A percentile compares a stretch with the other conserved stretches of the same genome.
Evolutionary conservation across 805 yeast genomes (phyloP).

Genomic region (Priceomyces haplophilus): DNA sequence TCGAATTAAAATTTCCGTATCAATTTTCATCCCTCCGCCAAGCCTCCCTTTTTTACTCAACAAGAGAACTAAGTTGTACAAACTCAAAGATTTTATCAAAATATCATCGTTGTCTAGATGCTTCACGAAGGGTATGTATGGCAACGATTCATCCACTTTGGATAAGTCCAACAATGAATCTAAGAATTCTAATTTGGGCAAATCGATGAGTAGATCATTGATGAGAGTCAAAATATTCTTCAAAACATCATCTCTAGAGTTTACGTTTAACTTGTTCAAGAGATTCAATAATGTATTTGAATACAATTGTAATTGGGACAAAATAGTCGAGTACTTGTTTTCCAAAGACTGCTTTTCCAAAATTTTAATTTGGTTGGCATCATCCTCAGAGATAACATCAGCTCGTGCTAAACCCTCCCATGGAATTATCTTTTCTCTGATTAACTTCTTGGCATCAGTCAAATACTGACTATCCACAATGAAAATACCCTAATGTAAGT

Average conservation of each 20-base stretch:
- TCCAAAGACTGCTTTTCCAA: constrained; percentile 48
- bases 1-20: constrained; percentile 38
- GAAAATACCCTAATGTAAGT: background rate
- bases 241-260: constrained; percentile 58
- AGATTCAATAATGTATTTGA: constrained; percentile 54
- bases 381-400: constrained; percentile 60
- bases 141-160: constrained; percentile 42
- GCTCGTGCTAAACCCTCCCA: constrained; percentile 90
- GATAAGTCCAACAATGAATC: constrained; percentile 43
- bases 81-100: constrained; percentile 52
- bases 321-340: constrained; percentile 40
- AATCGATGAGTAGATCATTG: constrained; percentile 51
- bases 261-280: constrained; percentile 44
- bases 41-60: constrained; percentile 29
- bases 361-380: constrained; percentile 58
- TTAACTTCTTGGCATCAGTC: constrained; percentile 60
- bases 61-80: constrained; percentile 52
- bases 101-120: constrained; percentile 55
- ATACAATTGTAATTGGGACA: constrained; percentile 47
- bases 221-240: constrained; percentile 61
- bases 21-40: constrained; percentile 20
- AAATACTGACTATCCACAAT: constrained; percentile 58
- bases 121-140: constrained; percentile 51
- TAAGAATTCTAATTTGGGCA: constrained; percentile 31
- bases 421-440: constrained; percentile 78